Conservation (phyloP, 2,329 filamentous ascomycete species). For the Claviceps sp. region DNA sequence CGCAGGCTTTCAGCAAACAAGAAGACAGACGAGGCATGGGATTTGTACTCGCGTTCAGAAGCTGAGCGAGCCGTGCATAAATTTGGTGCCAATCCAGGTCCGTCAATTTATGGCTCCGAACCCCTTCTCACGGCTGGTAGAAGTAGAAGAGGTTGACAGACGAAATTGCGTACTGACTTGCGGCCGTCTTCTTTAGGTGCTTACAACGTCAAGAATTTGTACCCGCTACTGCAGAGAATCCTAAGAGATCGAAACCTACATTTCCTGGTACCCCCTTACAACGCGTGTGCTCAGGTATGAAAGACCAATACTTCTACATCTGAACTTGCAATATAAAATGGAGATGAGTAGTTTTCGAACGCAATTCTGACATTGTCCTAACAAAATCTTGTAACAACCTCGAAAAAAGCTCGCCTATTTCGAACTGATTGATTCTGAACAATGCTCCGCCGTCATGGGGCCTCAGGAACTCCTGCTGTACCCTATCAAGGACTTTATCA, state of each 20-base stretch:
- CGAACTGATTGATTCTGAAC: conserved; percentile 50
- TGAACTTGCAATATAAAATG: background rate
- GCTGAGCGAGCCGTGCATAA: conserved; percentile 68
- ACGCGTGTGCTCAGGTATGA: conserved; percentile 69
- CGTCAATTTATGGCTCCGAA: background rate
- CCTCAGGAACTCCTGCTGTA: conserved; percentile 78
- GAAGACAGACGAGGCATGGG: conserved; percentile 71
- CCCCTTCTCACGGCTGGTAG: background rate
- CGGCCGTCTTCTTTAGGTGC: conserved; percentile 40
- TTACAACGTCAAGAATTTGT: conserved; percentile 57
- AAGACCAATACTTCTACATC: background rate
- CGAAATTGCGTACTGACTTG: background rate
- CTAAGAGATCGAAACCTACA: conserved; percentile 55
- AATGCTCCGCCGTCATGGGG: conserved; percentile 67
- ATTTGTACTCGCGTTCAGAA: conserved; percentile 67
- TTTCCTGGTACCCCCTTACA: conserved; percentile 77
- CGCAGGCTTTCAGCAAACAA: conserved; percentile 51
- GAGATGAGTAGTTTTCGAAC: background rate
- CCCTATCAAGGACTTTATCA: conserved; percentile 65
- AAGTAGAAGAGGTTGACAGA: background rate
- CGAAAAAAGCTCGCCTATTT: conserved; percentile 55
- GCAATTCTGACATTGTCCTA: background rate
- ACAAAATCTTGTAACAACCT: background rate
- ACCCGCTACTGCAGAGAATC: conserved; percentile 62
- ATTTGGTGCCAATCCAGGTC: conserved; percentile 72